Percentiles rank a stretch among this genome's conserved stretches.
These are phyloP conservation scores for Opeltia flavorubescens DNA, from an alignment of 495 filamentous ascomycete species.

Conservation along the genomic window DNA sequence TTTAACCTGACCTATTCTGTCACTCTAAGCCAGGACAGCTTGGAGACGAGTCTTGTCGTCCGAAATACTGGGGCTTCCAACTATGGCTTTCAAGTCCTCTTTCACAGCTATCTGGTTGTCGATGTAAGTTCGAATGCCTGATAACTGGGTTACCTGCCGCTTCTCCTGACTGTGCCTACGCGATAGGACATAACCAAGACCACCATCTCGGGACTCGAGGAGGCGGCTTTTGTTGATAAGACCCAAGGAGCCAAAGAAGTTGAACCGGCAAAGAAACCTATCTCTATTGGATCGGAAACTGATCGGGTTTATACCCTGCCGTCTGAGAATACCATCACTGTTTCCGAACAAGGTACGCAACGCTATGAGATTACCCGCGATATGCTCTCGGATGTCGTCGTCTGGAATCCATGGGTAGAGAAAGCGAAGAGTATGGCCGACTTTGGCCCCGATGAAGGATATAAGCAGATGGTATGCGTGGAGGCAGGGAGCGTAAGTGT, in stretches of 20 bases:
- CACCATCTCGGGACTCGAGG: constrained; percentile 56
- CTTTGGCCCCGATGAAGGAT: constrained; percentile 79
- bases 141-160: neutral
- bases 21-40: constrained; percentile 54
- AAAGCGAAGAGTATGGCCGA: constrained; percentile 72
- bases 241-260: constrained; percentile 9
- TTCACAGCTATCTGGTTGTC: constrained; percentile 82
- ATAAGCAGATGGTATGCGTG: constrained; percentile 83
- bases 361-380: constrained; percentile 62
- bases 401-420: constrained; percentile 95
- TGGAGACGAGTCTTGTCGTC: constrained; percentile 75
- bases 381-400: constrained; percentile 70
- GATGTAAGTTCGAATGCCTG: constrained; percentile 37
- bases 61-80: constrained; percentile 68
- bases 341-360: constrained; percentile 45
- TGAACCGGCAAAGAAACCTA: constrained; percentile 3
- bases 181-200: constrained; percentile 58
- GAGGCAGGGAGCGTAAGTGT: constrained; percentile 73
- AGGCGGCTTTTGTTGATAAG: constrained; percentile 56
- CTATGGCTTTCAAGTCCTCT: constrained; percentile 80
- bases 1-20: constrained; percentile 91
- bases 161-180: neutral
- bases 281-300: constrained; percentile 57
- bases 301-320: constrained; percentile 63
- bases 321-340: constrained; percentile 31